phyloP scores from a whole-genome alignment of 306 rosid species.

The Gastrolobium bilobum region DNA sequence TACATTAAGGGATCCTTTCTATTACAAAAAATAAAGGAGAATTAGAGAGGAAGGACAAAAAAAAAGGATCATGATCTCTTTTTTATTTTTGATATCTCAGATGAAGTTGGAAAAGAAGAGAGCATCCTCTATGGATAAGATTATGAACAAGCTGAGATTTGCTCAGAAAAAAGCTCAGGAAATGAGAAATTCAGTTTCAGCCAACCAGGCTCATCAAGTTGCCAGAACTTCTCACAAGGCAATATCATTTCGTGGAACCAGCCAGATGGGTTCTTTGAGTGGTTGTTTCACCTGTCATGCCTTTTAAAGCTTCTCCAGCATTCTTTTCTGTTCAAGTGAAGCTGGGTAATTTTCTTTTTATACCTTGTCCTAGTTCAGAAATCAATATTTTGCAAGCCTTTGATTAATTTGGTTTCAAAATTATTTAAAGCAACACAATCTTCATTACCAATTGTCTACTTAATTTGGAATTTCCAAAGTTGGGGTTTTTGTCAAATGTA shows the following conservation, averaged over 20 bases:
- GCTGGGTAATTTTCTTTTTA: conserved; percentile 60
- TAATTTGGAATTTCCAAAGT: conserved; percentile 9
- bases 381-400: conserved; percentile 29
- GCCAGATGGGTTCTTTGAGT: conserved; percentile 79
- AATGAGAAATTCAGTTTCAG: conserved; percentile 79
- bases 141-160: conserved; percentile 84
- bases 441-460: background rate
- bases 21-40: conserved; percentile 13
- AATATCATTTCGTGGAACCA: conserved; percentile 61
- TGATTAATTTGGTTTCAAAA: background rate
- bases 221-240: conserved; percentile 65
- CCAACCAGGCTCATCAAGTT: conserved; percentile 70
- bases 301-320: conserved; percentile 59
- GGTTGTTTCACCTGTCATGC: conserved; percentile 93
- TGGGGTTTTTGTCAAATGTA: conserved; percentile 18
- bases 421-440: conserved; percentile 22
- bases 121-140: conserved; percentile 93
- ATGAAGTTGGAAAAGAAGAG: conserved; percentile 97
- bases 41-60: conserved; percentile 3
- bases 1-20: conserved; percentile 23
- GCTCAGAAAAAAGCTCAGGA: conserved; percentile 96
- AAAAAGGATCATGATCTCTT: conserved; percentile 25
- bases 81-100: conserved; percentile 55
- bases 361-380: conserved; percentile 25
- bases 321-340: conserved; percentile 47